These are phyloP conservation scores for Tillandsia leiboldiana DNA, from an alignment of 176 grass and related monocot species.

Conservation along the genomic window DNA sequence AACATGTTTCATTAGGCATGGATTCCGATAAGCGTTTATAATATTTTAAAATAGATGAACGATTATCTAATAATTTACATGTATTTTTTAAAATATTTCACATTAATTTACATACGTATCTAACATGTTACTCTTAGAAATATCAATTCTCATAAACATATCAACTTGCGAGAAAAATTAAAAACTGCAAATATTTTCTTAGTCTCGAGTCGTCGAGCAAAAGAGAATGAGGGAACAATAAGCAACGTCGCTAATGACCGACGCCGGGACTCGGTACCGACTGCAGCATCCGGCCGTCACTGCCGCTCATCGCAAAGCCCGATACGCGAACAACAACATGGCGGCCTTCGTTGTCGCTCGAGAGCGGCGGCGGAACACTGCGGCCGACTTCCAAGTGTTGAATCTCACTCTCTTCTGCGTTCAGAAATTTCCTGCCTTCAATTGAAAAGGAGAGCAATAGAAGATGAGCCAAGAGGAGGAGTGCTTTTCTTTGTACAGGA, in stretches of 20 bases:
- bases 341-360: neutral
- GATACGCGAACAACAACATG: neutral
- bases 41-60: too few relatives aligned
- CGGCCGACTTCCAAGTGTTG: neutral
- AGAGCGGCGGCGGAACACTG: neutral
- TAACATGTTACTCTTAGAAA: too few relatives aligned
- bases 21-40: too few relatives aligned
- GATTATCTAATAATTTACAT: too few relatives aligned
- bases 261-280: neutral
- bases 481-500: neutral
- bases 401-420: neutral
- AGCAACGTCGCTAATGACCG: neutral
- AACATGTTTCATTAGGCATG: too few relatives aligned
- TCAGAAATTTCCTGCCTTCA: neutral
- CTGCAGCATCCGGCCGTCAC: neutral
- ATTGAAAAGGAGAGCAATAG: neutral
- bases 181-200: too few relatives aligned
- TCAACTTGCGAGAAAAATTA: too few relatives aligned
- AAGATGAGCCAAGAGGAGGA: neutral
- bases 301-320: neutral
- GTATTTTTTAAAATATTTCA: too few relatives aligned
- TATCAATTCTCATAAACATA: too few relatives aligned
- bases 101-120: too few relatives aligned
- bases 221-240: too few relatives aligned
- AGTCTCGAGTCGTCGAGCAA: too few relatives aligned